Evolutionary conservation across 208 protist genomes (phyloP).

Genomic region (Acanthamoeba rhysodes): DNA sequence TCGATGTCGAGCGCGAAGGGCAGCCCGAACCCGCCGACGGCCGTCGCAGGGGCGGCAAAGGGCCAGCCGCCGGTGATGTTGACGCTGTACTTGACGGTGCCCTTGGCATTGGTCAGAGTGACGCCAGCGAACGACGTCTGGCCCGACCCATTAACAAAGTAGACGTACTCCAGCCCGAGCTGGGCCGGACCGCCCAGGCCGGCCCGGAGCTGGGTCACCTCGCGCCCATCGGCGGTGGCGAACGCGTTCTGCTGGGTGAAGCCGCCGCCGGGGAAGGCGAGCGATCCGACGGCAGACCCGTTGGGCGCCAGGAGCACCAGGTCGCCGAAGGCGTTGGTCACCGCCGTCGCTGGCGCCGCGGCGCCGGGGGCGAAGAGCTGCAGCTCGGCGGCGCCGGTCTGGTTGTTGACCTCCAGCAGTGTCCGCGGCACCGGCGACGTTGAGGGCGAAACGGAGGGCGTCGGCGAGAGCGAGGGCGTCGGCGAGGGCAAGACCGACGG

Average conservation of each 20-base stretch:
- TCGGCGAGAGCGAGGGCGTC: neutral
- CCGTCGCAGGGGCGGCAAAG: neutral
- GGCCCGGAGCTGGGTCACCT: neutral
- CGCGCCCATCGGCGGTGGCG: neutral
- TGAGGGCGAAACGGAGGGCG: neutral
- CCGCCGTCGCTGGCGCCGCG: neutral
- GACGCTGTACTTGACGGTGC: neutral
- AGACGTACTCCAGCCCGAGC: neutral
- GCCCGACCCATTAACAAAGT: neutral
- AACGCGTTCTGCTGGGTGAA: neutral
- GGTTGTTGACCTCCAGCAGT: neutral
- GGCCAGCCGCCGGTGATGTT: conserved; percentile 9
- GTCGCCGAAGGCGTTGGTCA: neutral
- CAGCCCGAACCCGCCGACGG: neutral
- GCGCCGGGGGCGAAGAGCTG: neutral
- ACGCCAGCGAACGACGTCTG: neutral
- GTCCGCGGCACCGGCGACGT: neutral
- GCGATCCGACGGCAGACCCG: neutral
- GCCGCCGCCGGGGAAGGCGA: neutral
- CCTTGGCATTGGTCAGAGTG: neutral
- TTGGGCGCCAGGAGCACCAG: neutral
- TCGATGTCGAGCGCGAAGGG: neutral
- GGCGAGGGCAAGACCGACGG: neutral
- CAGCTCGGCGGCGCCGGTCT: neutral
- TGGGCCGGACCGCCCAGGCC: neutral